A percentile compares a stretch with the other conserved stretches of the same genome.
phyloP scores from a whole-genome alignment of 129 eudicot species.

The Oenanthe sinensis region DNA sequence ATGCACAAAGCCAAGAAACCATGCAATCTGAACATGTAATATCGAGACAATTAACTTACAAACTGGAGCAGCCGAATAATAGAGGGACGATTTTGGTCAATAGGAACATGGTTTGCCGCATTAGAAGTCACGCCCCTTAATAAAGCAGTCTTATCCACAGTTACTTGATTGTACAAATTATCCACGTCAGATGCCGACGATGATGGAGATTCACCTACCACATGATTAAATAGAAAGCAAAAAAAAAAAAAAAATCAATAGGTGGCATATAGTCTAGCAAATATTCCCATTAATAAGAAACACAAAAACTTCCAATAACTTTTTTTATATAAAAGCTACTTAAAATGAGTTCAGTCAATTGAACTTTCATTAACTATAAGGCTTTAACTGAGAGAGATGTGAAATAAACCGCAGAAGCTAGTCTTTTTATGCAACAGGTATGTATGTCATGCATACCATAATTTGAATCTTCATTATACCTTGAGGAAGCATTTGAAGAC shows the following conservation, averaged over 20 bases:
- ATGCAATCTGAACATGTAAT: neutral
- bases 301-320: neutral
- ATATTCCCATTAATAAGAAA: neutral
- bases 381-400: neutral
- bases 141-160: conserved; percentile 37
- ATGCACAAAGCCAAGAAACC: neutral
- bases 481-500: conserved; percentile 50
- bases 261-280: neutral
- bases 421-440: neutral
- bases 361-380: neutral
- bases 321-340: neutral
- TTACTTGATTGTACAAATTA: conserved; percentile 59
- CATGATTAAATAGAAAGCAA: neutral
- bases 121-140: conserved; percentile 38
- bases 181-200: conserved; percentile 97
- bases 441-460: neutral
- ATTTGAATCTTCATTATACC: conserved; percentile 29
- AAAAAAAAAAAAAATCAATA: neutral
- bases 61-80: conserved; percentile 67
- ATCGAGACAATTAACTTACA: conserved; percentile 39
- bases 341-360: neutral
- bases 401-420: neutral
- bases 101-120: conserved; percentile 38
- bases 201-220: conserved; percentile 89
- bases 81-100: conserved; percentile 49